Evolutionary conservation across 2,329 filamentous ascomycete species (phyloP), one percentile per base, ranked within the genome.

Genomic region (Phoma sp.): DNA sequence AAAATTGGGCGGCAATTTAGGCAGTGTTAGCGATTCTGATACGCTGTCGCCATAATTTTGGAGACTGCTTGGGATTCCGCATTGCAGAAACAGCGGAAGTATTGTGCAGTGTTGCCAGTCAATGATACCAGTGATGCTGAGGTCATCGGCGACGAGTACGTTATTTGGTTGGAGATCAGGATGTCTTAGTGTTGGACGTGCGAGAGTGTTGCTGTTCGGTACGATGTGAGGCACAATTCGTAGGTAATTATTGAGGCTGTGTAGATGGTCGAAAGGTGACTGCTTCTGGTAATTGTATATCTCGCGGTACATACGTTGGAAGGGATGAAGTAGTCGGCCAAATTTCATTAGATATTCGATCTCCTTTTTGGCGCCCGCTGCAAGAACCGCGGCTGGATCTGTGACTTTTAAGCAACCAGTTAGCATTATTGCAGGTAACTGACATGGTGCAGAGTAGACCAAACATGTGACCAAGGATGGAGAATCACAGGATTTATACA

Each of bases 81-180:
- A 67, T 37, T 72, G 64, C 9, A 76, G 53, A 46, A 75, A 73
- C 4, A 76, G 69, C 5, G 76, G 77, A 25, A 76, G 69, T 47
- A 72, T 59, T 23, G 67, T 46, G 39, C 63, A 69, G 58, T 78
- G 66, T 61, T 79, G 74, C 77, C 75, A 79, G 58, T 79, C 76
- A 23, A 79, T 76, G 1, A 79, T 51, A 14, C 73, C 57, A 20
- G 64, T 64, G 33, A 79, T 75, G 5, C 73, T 63, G 32, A 72
- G 60, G 15, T 57, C 33, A 36, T 74, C 69, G 2, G 62, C 65
- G 46, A 50, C 49, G 32, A 59, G 73, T 6, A 58, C 45, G 53
- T 60, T 71, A 34, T 66, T 69, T 0, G 71, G 69, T 47, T 68
- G 62, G 17, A 74, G 70, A 53, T 75, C 71, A 21, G 71, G 69